Percentiles rank a stretch among this genome's conserved stretches.
Conservation (phyloP, 352 stramenopile species). For the Pythium aquatile region DNA sequence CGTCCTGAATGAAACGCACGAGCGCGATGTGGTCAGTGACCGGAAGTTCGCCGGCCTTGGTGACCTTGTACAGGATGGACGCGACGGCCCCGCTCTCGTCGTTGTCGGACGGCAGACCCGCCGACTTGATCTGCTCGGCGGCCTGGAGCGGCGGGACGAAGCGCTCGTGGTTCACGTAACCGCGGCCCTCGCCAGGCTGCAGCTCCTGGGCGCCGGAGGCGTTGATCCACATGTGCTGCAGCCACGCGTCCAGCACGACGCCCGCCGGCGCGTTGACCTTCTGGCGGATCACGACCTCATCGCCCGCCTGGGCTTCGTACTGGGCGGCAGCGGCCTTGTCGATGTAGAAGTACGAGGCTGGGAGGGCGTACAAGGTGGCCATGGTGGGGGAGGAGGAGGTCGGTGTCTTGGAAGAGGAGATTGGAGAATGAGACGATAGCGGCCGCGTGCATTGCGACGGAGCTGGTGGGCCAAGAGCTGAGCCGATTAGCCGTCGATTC, state of each 20-base stretch:
- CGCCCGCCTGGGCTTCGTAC: slow-evolving; percentile 10
- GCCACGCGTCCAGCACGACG: slow-evolving; percentile 13
- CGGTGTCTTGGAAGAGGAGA: no score
- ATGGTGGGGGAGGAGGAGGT: no score
- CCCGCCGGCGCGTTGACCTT: background rate
- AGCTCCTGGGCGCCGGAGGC: slow-evolving; percentile 8
- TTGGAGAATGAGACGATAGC: no score
- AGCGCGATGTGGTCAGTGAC: slow-evolving; percentile 16
- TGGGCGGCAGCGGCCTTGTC: background rate
- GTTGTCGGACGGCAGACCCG: slow-evolving; percentile 7
- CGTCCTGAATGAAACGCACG: slow-evolving; percentile 19
- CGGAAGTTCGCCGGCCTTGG: slow-evolving; percentile 7
- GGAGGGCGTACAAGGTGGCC: no score
- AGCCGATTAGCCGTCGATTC: no score
- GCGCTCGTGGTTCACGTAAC: slow-evolving; percentile 15
- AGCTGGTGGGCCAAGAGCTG: no score
- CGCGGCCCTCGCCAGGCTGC: slow-evolving; percentile 13
- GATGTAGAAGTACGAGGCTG: slow-evolving; percentile 8
- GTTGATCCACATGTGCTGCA: slow-evolving; percentile 16
- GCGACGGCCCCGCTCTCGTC: slow-evolving; percentile 11
- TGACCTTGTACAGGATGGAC: slow-evolving; percentile 20
- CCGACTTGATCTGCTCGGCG: slow-evolving; percentile 23
- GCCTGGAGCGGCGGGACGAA: slow-evolving; percentile 3
- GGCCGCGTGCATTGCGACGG: no score
- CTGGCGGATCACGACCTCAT: slow-evolving; percentile 7